phyloP scores from a whole-genome alignment of 2,329 filamentous ascomycete species.

The Huntiella moniliformis region DNA sequence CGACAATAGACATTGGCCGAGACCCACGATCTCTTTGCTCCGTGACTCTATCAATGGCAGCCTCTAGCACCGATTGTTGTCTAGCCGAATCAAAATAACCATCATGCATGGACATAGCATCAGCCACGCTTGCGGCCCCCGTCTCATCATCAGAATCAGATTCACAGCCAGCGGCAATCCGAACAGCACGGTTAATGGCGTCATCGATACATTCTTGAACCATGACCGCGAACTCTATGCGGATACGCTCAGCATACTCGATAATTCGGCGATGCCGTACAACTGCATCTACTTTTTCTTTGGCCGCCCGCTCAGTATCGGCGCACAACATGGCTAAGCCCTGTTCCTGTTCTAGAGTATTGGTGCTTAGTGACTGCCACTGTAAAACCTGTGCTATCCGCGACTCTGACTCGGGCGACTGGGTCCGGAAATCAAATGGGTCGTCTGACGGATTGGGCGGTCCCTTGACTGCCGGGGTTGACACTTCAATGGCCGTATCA shows the following conservation, averaged over 20 bases:
- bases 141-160: conserved; percentile 52
- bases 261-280: conserved; percentile 81
- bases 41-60: conserved; percentile 29
- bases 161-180: conserved; percentile 67
- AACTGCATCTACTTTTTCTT: conserved; percentile 80
- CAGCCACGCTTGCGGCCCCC: conserved; percentile 14
- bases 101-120: conserved; percentile 24
- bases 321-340: conserved; percentile 73
- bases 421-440: conserved; percentile 65
- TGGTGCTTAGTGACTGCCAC: conserved; percentile 88
- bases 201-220: conserved; percentile 93
- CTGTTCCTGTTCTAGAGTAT: conserved; percentile 82
- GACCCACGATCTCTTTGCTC: conserved; percentile 26
- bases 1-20: conserved; percentile 36
- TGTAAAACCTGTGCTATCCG: conserved; percentile 85
- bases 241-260: conserved; percentile 89
- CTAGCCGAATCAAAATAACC: conserved; percentile 31
- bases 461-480: conserved; percentile 83
- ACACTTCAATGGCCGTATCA: conserved; percentile 89
- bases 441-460: conserved; percentile 30
- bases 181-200: conserved; percentile 73
- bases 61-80: conserved; percentile 34
- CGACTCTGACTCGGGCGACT: conserved; percentile 90
- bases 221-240: conserved; percentile 77
- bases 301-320: conserved; percentile 71